A percentile compares a stretch with the other conserved stretches of the same genome.
phyloP scores from a whole-genome alignment of 2,329 filamentous ascomycete genomes.

The Aspergillus cejpii region DNA sequence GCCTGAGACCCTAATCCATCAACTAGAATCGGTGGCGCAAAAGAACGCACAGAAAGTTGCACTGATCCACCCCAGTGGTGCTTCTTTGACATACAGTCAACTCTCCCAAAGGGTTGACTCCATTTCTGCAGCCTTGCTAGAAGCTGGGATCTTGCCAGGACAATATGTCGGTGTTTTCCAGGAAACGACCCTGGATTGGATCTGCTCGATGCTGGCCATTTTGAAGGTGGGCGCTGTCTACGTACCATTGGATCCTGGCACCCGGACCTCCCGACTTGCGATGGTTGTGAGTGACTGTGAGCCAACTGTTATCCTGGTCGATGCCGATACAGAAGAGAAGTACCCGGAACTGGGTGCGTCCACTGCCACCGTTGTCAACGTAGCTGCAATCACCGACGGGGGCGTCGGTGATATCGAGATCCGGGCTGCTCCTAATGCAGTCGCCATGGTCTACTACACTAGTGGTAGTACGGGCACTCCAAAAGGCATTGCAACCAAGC shows the following conservation, averaged over 20 bases:
- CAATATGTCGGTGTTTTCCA: conserved; percentile 7
- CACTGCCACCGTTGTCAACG: background rate
- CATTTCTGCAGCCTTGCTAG: no score
- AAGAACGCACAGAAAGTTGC: no score
- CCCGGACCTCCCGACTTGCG: background rate
- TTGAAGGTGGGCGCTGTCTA: conserved; percentile 1
- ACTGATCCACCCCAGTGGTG: no score
- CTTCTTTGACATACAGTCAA: no score
- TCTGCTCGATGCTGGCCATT: conserved; percentile 4
- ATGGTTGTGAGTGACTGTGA: background rate
- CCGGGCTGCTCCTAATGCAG: no score
- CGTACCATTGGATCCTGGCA: conserved; percentile 1
- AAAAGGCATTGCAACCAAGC: conserved; percentile 38
- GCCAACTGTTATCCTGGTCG: background rate
- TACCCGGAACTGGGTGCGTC: background rate
- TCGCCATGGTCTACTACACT: conserved; percentile 33
- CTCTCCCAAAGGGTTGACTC: no score
- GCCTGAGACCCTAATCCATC: no score
- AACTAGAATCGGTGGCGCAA: no score
- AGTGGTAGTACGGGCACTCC: conserved; percentile 30
- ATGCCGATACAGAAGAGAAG: background rate
- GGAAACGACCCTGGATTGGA: background rate
- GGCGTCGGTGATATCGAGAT: no score
- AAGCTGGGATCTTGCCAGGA: no score
- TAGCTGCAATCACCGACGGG: background rate